Conservation (phyloP, 257 asterid genomes). For the Solanum chiquidenum region DNA sequence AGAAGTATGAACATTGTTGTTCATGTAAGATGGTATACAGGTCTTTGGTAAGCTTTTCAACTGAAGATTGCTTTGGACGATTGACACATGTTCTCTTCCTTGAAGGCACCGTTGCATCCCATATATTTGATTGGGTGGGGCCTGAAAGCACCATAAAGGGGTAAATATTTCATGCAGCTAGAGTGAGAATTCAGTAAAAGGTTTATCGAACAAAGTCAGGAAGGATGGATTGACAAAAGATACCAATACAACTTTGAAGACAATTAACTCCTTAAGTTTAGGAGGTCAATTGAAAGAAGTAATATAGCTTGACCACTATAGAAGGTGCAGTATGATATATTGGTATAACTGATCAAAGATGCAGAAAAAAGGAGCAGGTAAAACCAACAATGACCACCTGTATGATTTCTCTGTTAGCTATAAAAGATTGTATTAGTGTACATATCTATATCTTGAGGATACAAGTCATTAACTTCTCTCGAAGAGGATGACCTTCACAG, state of each 20-base stretch:
- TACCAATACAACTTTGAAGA: not conserved
- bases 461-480: not conserved
- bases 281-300: not conserved
- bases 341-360: not conserved
- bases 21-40: constrained; percentile 82
- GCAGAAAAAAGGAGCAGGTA: not conserved
- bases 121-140: constrained; percentile 57
- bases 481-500: not conserved
- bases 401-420: not conserved
- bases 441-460: not conserved
- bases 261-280: not conserved
- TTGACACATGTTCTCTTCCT: constrained; percentile 76
- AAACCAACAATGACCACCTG: not conserved
- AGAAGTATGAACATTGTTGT: constrained; percentile 70
- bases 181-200: not conserved
- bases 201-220: not conserved
- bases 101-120: constrained; percentile 83
- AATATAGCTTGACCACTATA: not conserved
- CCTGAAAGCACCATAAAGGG: constrained; percentile 34
- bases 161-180: not conserved
- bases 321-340: not conserved
- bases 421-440: not conserved
- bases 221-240: not conserved
- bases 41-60: constrained; percentile 86
- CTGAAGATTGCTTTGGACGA: constrained; percentile 78